These are phyloP conservation scores for Naganishia friedmannii DNA, from an alignment of 768 basidiomycete genomes.

Conservation along the genomic window DNA sequence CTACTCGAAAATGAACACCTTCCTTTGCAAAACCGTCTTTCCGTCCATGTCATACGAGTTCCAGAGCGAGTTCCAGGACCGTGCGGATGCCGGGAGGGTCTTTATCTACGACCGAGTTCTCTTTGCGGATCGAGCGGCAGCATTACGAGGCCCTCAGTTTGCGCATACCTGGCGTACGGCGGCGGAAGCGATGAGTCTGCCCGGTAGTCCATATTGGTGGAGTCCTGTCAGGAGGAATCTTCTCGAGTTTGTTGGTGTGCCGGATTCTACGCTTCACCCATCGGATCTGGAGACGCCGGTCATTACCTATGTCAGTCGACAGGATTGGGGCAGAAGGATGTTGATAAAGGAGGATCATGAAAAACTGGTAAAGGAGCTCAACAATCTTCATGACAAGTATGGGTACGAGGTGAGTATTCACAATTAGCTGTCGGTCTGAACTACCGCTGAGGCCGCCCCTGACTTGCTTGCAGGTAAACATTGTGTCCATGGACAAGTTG, in stretches of 20 bases:
- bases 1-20: slow-evolving; percentile 87
- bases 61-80: slow-evolving; percentile 76
- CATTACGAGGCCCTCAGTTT: slow-evolving; percentile 69
- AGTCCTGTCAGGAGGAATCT: slow-evolving; percentile 67
- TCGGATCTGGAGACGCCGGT: slow-evolving; percentile 60
- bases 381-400: slow-evolving; percentile 65
- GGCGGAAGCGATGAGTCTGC: slow-evolving; percentile 68
- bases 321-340: slow-evolving; percentile 83
- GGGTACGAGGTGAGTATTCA: slow-evolving; percentile 63
- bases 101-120: slow-evolving; percentile 84
- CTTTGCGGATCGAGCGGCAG: slow-evolving; percentile 78
- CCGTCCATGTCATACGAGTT: slow-evolving; percentile 79
- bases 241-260: slow-evolving; percentile 62
- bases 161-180: slow-evolving; percentile 72
- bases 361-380: slow-evolving; percentile 68
- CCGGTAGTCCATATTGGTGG: slow-evolving; percentile 82
- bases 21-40: slow-evolving; percentile 73
- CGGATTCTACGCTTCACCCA: slow-evolving; percentile 34
- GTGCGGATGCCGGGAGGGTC: slow-evolving; percentile 64
- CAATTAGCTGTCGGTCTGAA: background rate
- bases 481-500: slow-evolving; percentile 79
- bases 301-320: slow-evolving; percentile 87
- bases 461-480: slow-evolving; percentile 59
- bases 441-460: background rate
- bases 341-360: slow-evolving; percentile 73